A percentile compares a stretch with the other conserved stretches of the same genome.
phyloP scores from a whole-genome alignment of 371 early-diverging fungal genomes.

The Apophysomyces elegans region DNA sequence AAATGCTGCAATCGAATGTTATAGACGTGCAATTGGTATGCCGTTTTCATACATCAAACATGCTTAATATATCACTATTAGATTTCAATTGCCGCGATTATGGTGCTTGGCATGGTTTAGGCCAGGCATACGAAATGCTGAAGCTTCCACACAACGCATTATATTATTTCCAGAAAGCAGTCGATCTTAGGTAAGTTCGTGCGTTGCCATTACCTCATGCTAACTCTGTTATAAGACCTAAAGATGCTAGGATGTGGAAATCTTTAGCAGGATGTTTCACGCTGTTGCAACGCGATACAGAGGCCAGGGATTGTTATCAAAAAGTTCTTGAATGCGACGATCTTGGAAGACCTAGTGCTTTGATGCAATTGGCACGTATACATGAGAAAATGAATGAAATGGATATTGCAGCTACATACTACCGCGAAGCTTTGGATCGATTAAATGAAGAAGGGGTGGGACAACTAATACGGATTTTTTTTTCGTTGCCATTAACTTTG shows the following conservation, averaged over 20 bases:
- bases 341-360: constrained; percentile 45
- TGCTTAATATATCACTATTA: constrained; percentile 21
- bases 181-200: constrained; percentile 59
- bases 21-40: constrained; percentile 80
- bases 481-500: constrained; percentile 5
- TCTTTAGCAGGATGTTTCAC: constrained; percentile 77
- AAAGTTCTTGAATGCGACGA: constrained; percentile 66
- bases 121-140: constrained; percentile 89
- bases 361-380: constrained; percentile 60
- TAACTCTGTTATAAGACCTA: constrained; percentile 50
- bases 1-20: constrained; percentile 89
- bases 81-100: constrained; percentile 86
- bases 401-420: constrained; percentile 63
- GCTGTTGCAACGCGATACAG: constrained; percentile 43
- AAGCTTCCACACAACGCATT: constrained; percentile 81
- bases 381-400: constrained; percentile 58
- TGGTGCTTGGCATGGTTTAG: constrained; percentile 94
- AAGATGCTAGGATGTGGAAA: constrained; percentile 83
- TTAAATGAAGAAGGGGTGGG: constrained; percentile 45
- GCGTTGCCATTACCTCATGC: neutral
- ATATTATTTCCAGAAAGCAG: constrained; percentile 84
- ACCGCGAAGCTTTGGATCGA: constrained; percentile 53
- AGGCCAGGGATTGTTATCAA: constrained; percentile 72
- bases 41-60: neutral
- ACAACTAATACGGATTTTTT: neutral